These are phyloP conservation scores for Venturiaceae sp. DNA, from an alignment of 2,329 filamentous ascomycete species.

Conservation along the genomic window DNA sequence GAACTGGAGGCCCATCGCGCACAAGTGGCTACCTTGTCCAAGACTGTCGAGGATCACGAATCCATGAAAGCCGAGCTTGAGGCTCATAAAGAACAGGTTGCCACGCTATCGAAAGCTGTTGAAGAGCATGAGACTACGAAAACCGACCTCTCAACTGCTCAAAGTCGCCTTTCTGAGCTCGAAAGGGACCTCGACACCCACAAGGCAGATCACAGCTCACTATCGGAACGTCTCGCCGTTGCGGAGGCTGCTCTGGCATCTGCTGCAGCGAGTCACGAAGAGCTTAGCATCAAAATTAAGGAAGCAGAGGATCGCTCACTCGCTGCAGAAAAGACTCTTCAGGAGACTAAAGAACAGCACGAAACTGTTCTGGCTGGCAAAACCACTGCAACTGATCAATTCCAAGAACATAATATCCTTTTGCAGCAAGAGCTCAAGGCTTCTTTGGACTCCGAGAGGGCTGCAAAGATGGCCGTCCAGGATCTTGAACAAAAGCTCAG, in stretches of 20 bases:
- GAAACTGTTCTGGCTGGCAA: background rate
- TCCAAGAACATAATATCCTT: constrained; percentile 2
- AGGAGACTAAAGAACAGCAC: background rate
- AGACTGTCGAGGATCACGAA: constrained; percentile 1
- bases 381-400: background rate
- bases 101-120: background rate
- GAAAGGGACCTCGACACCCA: constrained; percentile 2
- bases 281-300: background rate
- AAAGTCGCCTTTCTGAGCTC: background rate
- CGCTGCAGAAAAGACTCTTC: background rate
- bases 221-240: background rate
- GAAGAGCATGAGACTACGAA: constrained; percentile 4
- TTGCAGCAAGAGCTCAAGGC: constrained; percentile 2
- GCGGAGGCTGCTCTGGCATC: background rate
- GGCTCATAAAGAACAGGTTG: background rate
- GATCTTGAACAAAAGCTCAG: background rate
- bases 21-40: background rate
- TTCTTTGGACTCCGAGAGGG: background rate
- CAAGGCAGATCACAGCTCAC: constrained; percentile 2
- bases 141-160: constrained; percentile 1
- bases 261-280: background rate
- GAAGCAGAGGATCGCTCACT: background rate
- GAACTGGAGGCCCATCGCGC: background rate
- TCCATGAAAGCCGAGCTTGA: constrained; percentile 1
- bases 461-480: background rate